Conservation (phyloP, 352 stramenopile species). For the Pythium coloratum region DNA sequence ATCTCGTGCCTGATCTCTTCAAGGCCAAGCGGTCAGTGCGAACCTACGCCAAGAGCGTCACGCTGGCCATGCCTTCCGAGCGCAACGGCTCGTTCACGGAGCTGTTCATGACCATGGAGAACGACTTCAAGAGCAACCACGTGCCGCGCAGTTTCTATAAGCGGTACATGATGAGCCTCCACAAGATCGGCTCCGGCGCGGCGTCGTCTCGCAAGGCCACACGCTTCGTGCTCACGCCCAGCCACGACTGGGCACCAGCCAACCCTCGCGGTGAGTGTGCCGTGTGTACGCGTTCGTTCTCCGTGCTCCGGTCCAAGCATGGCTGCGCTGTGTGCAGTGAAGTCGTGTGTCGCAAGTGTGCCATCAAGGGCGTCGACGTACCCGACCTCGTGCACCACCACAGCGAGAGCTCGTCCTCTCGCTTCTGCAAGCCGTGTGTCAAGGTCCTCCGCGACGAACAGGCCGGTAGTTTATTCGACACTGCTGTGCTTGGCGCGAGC, state of each 20-base stretch:
- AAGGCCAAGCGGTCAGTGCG: constrained; percentile 25
- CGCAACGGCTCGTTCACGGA: constrained; percentile 13
- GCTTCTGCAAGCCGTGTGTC: constrained; percentile 20
- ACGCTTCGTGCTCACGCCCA: background rate
- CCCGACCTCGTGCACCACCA: background rate
- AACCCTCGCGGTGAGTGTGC: constrained; percentile 1
- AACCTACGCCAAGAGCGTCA: constrained; percentile 10
- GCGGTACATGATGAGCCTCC: constrained; percentile 20
- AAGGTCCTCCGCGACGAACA: constrained; percentile 18
- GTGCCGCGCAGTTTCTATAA: constrained; percentile 25
- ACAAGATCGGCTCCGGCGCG: constrained; percentile 8
- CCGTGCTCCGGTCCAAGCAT: constrained; percentile 10
- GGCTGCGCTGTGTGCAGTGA: constrained; percentile 10
- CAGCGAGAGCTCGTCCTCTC: background rate
- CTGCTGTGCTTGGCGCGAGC: constrained; percentile 1
- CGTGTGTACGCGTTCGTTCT: constrained; percentile 15
- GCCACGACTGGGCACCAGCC: background rate
- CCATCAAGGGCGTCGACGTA: constrained; percentile 5
- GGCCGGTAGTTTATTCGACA: background rate
- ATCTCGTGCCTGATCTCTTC: constrained; percentile 19
- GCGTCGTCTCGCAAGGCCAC: background rate
- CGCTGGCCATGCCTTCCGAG: constrained; percentile 16
- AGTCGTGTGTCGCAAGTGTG: constrained; percentile 16
- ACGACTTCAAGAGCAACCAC: constrained; percentile 25
- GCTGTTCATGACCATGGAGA: constrained; percentile 28